Evolutionary conservation across 2,329 filamentous ascomycete genomes (phyloP).

Genomic region (Lecanicillium sp.): DNA sequence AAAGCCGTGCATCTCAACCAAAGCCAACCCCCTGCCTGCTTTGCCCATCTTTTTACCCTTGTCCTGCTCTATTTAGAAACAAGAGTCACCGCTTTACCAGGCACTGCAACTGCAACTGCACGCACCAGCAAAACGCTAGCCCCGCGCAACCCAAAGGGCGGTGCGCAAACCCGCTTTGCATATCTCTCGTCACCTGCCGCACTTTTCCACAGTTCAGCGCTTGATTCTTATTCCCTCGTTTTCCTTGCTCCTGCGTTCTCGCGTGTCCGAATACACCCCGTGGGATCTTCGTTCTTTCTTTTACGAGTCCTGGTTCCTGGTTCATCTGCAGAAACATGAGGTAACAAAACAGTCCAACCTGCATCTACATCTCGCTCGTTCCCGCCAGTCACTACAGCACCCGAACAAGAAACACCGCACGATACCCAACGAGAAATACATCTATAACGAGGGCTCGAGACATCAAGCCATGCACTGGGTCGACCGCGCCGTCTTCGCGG

Average conservation of each 20-base stretch:
- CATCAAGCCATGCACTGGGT: constrained; percentile 9
- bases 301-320: neutral
- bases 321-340: neutral
- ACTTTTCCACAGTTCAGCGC: neutral
- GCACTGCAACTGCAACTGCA: no score
- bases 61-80: neutral
- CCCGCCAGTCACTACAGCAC: no score
- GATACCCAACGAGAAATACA: constrained; percentile 9
- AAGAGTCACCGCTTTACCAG: no score
- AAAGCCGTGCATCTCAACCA: neutral
- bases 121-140: neutral
- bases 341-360: neutral
- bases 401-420: no score
- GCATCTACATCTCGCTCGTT: neutral
- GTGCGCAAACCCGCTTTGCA: constrained; percentile 6
- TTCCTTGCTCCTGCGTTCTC: no score
- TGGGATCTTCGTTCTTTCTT: no score
- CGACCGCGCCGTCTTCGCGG: constrained; percentile 6
- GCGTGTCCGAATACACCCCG: no score
- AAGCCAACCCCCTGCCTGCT: neutral
- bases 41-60: neutral
- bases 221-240: neutral
- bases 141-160: constrained; percentile 6
- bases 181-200: constrained; percentile 8
- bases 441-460: no score